These are phyloP conservation scores for Cyberlindnera veronae DNA, from an alignment of 805 yeast species.

Conservation along the genomic window DNA sequence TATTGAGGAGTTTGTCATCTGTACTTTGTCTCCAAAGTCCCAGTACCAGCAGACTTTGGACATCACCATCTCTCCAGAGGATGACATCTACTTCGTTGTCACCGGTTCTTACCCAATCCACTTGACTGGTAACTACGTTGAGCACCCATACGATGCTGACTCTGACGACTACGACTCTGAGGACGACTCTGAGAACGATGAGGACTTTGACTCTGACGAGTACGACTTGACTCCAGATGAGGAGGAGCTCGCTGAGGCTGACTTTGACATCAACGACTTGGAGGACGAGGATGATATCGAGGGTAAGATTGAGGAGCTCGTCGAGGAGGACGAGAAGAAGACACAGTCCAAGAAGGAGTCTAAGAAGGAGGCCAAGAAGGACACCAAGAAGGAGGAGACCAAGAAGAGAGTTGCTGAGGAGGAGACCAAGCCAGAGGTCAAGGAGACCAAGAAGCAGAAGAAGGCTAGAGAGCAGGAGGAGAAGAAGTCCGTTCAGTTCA, in stretches of 20 bases:
- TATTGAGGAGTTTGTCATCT: constrained; percentile 77
- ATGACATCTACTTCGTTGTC: constrained; percentile 90
- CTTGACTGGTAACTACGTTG: constrained; percentile 91
- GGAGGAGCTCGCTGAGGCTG: constrained; percentile 53
- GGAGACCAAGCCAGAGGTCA: constrained; percentile 28
- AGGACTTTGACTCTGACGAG: constrained; percentile 40
- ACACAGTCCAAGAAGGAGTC: constrained; percentile 24
- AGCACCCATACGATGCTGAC: constrained; percentile 85
- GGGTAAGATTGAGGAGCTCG: constrained; percentile 69
- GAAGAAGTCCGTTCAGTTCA: constrained; percentile 76
- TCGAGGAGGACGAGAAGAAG: constrained; percentile 55
- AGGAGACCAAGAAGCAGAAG: constrained; percentile 30
- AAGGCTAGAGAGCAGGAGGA: constrained; percentile 30
- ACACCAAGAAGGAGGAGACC: constrained; percentile 27
- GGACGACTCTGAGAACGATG: constrained; percentile 47
- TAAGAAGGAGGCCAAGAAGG: constrained; percentile 28
- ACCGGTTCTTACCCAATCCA: constrained; percentile 95
- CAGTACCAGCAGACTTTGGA: constrained; percentile 90
- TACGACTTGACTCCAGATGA: constrained; percentile 75
- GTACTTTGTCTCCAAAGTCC: constrained; percentile 84
- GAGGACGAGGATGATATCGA: constrained; percentile 64
- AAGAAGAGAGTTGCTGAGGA: constrained; percentile 48
- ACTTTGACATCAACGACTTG: constrained; percentile 42
- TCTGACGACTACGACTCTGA: constrained; percentile 64
- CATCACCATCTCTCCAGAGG: constrained; percentile 86